phyloP scores from a whole-genome alignment of 2,329 filamentous ascomycete genomes.

The Ophiocordyceps camponoti-floridani region DNA sequence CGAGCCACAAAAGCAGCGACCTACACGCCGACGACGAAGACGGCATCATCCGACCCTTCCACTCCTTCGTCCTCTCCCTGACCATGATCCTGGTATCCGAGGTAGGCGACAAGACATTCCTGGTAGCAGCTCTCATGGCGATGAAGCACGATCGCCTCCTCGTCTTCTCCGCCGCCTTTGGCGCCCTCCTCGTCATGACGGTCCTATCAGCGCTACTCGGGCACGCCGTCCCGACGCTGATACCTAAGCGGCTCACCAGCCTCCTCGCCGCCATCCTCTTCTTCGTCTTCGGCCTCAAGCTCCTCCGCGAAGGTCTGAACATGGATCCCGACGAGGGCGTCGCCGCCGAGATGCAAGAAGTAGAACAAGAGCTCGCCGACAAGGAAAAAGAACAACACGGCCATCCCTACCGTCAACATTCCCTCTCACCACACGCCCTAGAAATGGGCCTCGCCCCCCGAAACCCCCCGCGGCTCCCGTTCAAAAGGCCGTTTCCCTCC shows the following conservation, averaged over 20 bases:
- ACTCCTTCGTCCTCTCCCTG: constrained; percentile 81
- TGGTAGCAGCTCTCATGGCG: constrained; percentile 93
- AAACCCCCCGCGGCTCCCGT: constrained; percentile 38
- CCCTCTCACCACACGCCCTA: constrained; percentile 56
- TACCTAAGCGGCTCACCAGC: constrained; percentile 81
- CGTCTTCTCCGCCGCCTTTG: constrained; percentile 89
- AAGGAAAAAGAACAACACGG: constrained; percentile 66
- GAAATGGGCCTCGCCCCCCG: constrained; percentile 59
- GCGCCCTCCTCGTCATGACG: constrained; percentile 84
- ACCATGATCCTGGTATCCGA: constrained; percentile 98
- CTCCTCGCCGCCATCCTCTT: constrained; percentile 75
- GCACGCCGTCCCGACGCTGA: constrained; percentile 75
- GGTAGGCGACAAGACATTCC: constrained; percentile 95
- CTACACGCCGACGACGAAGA: constrained; percentile 23
- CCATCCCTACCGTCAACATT: constrained; percentile 38
- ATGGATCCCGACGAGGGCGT: constrained; percentile 88
- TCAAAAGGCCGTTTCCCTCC: constrained; percentile 63
- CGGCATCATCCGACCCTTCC: constrained; percentile 58
- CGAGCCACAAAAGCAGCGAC: constrained; percentile 10
- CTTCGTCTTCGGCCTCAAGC: constrained; percentile 70
- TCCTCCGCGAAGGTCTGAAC: constrained; percentile 69
- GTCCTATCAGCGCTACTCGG: constrained; percentile 82
- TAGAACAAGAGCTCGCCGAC: constrained; percentile 83
- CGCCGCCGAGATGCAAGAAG: constrained; percentile 93
- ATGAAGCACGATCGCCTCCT: constrained; percentile 93